Evolutionary conservation across 2,329 filamentous ascomycete genomes (phyloP), one percentile per base, ranked within the genome.

Genomic region (Pseudocercospora musae): DNA sequence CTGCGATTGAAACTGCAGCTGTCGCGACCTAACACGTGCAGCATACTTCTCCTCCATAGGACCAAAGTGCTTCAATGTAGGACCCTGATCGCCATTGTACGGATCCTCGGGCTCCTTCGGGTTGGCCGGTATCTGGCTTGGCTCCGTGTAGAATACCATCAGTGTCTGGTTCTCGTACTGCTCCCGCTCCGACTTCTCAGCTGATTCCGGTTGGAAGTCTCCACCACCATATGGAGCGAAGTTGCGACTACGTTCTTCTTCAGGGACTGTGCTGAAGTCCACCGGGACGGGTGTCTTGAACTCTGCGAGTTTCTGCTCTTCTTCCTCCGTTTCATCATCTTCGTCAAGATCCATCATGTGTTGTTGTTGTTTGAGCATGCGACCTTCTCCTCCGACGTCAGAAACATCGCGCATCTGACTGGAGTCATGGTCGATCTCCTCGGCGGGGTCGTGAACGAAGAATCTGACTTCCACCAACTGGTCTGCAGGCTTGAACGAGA

Each of bases 321-420:
- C 86, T 85, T 56, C 84, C 78, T 58, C 80, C 78, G 60, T 84
- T 23, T 85, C 83, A 0, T 82, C 78, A 27, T 88, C 86, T 11
- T 87, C 85, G 25, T 85, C 85, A 10, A 87, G 83, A 0, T 87
- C 84, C 2, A 85, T 84, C 49, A 89, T 86, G 54, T 90, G 88
- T 71, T 91, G 77, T 62, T 82, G 80, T 64, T 81, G 78, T 68
- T 82, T 82, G 75, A 83, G 79, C 78, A 81, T 81, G 46, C 78
- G 78, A 33, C 81, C 81, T 69, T 83, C 90, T 4, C 86, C 87
- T 55, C 87, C 86, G 70, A 91, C 88, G 72, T 92, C 89, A 29
- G 84, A 84, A 3, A 88, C 88, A 74, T 92, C 89, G 54, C 86
- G 85, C 44, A 88, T 84, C 82, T 91, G 87, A 70, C 86, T 89